Base-by-base conservation (phyloP, 2,329 filamentous ascomycete genomes). In the Colletotrichum sp. region DNA sequence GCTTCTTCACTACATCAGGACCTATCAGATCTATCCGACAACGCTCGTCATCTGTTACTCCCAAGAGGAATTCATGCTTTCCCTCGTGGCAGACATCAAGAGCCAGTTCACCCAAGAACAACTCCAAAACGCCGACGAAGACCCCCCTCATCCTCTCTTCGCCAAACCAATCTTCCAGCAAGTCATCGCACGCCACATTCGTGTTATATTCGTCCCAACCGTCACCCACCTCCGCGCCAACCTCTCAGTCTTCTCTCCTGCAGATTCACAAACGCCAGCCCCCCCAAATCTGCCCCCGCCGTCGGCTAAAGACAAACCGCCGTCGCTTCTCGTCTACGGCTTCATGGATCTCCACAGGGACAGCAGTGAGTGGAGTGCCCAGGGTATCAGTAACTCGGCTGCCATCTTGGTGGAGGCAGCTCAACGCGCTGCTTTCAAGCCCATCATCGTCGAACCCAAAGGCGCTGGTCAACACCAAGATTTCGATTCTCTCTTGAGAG, bases 191-290 rank as follows among this genome's bases (percentile, higher is more conserved):
- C 90, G 92, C 34, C 91, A 93, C 79, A 89, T 97, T 77, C 91
- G 91, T 70, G 84, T 96, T 10, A 86, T 91, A 43, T 98, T 97
- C 84, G 90, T 92, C 70, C 92, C 95, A 0, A 95, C 94, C 4
- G 89, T 97, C 70, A 92, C 94, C 27, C 93, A 94, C 82, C 90
- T 98, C 8, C 93, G 95, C 70, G 95, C 95, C 43, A 95, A 93
- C 80, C 88, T 98, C 22, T 88, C 93, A 56, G 88, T 91, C 67
- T 89, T 91, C 75, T 85, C 85, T 22, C 77, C 83, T 4, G 77
- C 79, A 2, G 81, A 85, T 71, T 85, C 86, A 10, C 82, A 79
- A 18, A 79, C 87, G 1, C 76, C 83, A 0, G 74, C 85, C 4
- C 88, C 88, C 3, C 86, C 86, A 15, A 76, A 77, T 18, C 55